A percentile compares a stretch with the other conserved stretches of the same genome.
Evolutionary conservation across 768 basidiomycete species (phyloP).

Genomic region (Macrolepiota fuliginosa): DNA sequence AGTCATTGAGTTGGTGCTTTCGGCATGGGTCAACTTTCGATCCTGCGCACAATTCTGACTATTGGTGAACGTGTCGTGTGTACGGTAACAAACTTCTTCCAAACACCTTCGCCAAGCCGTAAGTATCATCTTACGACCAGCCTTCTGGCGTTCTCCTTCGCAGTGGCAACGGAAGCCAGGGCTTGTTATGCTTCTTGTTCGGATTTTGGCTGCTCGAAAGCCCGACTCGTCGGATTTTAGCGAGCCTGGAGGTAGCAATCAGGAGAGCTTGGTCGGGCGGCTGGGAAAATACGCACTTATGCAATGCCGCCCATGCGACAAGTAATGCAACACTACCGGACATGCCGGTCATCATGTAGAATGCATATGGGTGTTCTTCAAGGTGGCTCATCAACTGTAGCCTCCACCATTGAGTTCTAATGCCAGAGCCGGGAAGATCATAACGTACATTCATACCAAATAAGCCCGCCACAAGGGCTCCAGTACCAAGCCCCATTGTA

Average conservation of each 20-base stretch:
- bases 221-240: conserved; percentile 47
- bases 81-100: neutral
- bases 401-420: conserved; percentile 14
- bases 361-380: conserved; percentile 73
- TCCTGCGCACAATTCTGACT: neutral
- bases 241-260: conserved; percentile 27
- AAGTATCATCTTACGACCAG: conserved; percentile 31
- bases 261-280: conserved; percentile 8
- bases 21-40: neutral
- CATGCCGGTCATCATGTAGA: conserved; percentile 59
- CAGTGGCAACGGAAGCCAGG: conserved; percentile 49
- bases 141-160: conserved; percentile 37
- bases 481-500: conserved; percentile 89
- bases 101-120: neutral
- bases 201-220: conserved; percentile 32
- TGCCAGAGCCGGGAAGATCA: conserved; percentile 7
- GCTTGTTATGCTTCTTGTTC: conserved; percentile 22
- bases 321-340: conserved; percentile 58
- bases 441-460: conserved; percentile 94
- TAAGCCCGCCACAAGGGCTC: conserved; percentile 85
- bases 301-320: conserved; percentile 65
- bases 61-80: neutral
- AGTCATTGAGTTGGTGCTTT: neutral
- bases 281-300: conserved; percentile 40
- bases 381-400: conserved; percentile 69